Evolutionary conservation across 1,284 basidiomycete genomes (phyloP).

Genomic region (Pseudozyma sp.): DNA sequence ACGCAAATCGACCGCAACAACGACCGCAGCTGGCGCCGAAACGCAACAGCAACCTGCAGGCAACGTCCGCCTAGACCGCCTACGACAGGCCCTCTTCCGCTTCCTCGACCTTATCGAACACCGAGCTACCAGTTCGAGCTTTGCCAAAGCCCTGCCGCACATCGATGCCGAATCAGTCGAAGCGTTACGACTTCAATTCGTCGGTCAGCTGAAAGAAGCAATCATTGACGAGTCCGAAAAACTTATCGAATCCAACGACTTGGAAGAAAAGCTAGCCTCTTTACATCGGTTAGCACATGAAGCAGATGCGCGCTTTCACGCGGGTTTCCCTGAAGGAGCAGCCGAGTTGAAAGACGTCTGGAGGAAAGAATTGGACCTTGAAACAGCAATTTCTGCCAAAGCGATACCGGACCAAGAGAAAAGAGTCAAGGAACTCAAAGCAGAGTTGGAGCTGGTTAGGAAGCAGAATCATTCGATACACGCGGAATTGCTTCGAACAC

Average conservation of each 20-base stretch:
- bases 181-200: slow-evolving; percentile 51
- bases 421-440: slow-evolving; percentile 28
- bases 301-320: slow-evolving; percentile 52
- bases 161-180: slow-evolving; percentile 47
- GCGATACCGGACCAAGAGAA: slow-evolving; percentile 54
- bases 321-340: slow-evolving; percentile 20
- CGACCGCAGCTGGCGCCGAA: slow-evolving; percentile 1
- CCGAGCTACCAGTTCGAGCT: slow-evolving; percentile 47
- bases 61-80: slow-evolving; percentile 51
- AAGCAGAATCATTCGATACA: slow-evolving; percentile 23
- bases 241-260: slow-evolving; percentile 52
- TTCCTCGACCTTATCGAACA: slow-evolving; percentile 60
- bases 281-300: slow-evolving; percentile 53
- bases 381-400: slow-evolving; percentile 54
- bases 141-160: slow-evolving; percentile 49
- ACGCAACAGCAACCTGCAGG: slow-evolving; percentile 6
- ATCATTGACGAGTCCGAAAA: slow-evolving; percentile 55
- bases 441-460: slow-evolving; percentile 40
- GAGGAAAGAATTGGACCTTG: slow-evolving; percentile 56
- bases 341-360: slow-evolving; percentile 59
- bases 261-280: slow-evolving; percentile 48
- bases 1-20: slow-evolving; percentile 14
- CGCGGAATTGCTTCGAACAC: slow-evolving; percentile 7
- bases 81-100: slow-evolving; percentile 53
- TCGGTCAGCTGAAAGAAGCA: slow-evolving; percentile 54